Base-by-base conservation (phyloP, 2,329 filamentous ascomycete genomes). In the Chlorencoelia australis region DNA sequence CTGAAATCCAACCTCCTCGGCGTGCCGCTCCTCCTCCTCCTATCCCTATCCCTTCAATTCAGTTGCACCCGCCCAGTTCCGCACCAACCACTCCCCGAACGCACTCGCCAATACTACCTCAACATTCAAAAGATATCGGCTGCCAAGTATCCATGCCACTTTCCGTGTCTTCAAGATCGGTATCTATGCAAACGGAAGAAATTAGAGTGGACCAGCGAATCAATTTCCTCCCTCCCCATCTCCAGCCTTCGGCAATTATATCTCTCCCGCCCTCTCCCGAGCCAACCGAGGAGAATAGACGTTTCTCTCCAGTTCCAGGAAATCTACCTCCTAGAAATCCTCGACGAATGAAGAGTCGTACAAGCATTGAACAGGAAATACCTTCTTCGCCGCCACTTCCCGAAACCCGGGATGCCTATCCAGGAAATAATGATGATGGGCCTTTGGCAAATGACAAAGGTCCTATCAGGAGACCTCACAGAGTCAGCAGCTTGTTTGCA, bases 51-150 rank as follows among this genome's bases (percentile, higher is more conserved):
- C 79, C 50, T 1, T 86, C 79, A 46, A 98, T 98, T 54, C 82
- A 85, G 38, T 85, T 98, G 34, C 83, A 94, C 49, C 91, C 91
- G 20, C 89, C 91, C 0, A 76, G 71, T 3, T 94, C 86, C 37
- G 75, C 82, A 31, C 87, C 89, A n/a, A 68, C 79, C 4, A 87
- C 86, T 2, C 86, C 86, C 2, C 73, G 72, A 31, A 75, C 80
- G 47, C n/a, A n/a, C n/a, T n/a, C n/a, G n/a, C 78, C 80, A 34
- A 69, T 78, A 5, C 73, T 94, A 37, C 78, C 94, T 19, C 87
- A 87, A 36, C 78, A 88, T 39, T 76, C 76, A 43, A 95, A 87
- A 57, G 86, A 86, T 59, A 77, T 82, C 45, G 79, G 77, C 13
- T 89, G 82, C 51, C 91, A 98, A 59, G 86, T 87, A 17, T 69